Conservation (phyloP, 441 rosid genomes). For the Biscutella auriculata region DNA sequence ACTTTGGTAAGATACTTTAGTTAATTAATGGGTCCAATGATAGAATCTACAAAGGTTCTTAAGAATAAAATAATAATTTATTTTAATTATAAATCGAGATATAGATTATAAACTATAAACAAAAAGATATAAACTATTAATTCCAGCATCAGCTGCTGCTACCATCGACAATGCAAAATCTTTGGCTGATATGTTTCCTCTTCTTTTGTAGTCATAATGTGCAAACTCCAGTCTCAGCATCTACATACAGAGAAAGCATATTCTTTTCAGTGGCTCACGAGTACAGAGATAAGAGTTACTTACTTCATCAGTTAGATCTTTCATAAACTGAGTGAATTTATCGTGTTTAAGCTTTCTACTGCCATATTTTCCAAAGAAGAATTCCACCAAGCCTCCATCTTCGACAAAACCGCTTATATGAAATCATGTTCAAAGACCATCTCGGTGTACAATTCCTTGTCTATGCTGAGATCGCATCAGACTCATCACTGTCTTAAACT, state of each 20-base stretch:
- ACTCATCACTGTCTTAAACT: constrained; percentile 82
- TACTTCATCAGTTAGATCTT: constrained; percentile 68
- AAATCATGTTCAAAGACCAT: constrained; percentile 59
- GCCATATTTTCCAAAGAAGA: constrained; percentile 87
- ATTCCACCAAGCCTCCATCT: constrained; percentile 75
- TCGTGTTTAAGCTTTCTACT: constrained; percentile 45
- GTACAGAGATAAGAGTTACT: constrained; percentile 4
- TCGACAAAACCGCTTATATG: constrained; percentile 55
- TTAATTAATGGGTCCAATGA: too few species aligned
- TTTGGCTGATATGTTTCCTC: constrained; percentile 59
- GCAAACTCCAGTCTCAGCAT: constrained; percentile 66
- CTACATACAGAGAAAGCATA: constrained; percentile 25
- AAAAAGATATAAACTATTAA: too few species aligned
- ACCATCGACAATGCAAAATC: constrained; percentile 86
- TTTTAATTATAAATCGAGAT: too few species aligned
- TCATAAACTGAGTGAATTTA: constrained; percentile 61
- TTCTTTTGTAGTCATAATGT: constrained; percentile 61
- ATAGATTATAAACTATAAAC: too few species aligned
- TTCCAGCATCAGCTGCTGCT: constrained; percentile 78
- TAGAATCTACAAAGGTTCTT: too few species aligned
- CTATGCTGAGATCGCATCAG: constrained; percentile 75
- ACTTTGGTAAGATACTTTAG: too few species aligned
- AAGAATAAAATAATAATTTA: too few species aligned
- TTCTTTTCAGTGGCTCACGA: not conserved
- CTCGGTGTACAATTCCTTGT: constrained; percentile 62